A percentile compares a stretch with the other conserved stretches of the same genome.
phyloP scores from a whole-genome alignment of 139 green algal genomes.

The Chlamydomonas incerta region DNA sequence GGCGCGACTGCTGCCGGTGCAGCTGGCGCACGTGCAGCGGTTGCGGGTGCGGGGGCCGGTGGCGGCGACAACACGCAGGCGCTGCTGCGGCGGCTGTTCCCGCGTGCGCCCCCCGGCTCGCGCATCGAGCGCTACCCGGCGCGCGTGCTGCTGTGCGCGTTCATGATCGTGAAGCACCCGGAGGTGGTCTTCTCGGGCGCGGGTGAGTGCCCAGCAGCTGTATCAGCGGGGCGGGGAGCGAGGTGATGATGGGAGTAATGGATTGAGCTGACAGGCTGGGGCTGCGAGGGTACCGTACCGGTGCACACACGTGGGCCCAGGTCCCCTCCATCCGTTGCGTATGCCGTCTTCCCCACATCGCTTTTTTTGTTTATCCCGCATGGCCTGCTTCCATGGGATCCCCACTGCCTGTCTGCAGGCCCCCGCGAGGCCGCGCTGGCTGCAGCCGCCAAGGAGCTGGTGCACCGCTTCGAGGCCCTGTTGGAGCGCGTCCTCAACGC shows the following conservation, averaged over 20 bases:
- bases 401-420: too few relatives aligned
- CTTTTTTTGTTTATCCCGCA: too few relatives aligned
- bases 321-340: too few relatives aligned
- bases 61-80: slow-evolving; percentile 2
- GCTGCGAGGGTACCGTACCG: too few relatives aligned
- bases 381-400: too few relatives aligned
- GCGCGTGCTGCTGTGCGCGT: slow-evolving; percentile 88
- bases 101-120: slow-evolving; percentile 13
- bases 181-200: slow-evolving; percentile 70
- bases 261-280: too few relatives aligned
- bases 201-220: neutral
- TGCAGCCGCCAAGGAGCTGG: slow-evolving; percentile 60
- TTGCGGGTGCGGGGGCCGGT: too few relatives aligned
- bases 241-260: neutral
- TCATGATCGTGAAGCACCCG: slow-evolving; percentile 89
- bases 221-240: too few relatives aligned
- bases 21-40: too few relatives aligned
- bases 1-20: neutral
- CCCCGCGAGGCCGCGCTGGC: slow-evolving; percentile 67
- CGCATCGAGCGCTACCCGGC: slow-evolving; percentile 81
- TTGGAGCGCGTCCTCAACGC: slow-evolving; percentile 57
- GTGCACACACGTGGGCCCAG: too few relatives aligned
- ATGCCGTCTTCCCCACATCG: too few relatives aligned
- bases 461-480: slow-evolving; percentile 78
- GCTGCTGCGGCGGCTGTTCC: slow-evolving; percentile 57